phyloP scores from a whole-genome alignment of 441 rosid genomes.

The Metrosideros polymorpha region DNA sequence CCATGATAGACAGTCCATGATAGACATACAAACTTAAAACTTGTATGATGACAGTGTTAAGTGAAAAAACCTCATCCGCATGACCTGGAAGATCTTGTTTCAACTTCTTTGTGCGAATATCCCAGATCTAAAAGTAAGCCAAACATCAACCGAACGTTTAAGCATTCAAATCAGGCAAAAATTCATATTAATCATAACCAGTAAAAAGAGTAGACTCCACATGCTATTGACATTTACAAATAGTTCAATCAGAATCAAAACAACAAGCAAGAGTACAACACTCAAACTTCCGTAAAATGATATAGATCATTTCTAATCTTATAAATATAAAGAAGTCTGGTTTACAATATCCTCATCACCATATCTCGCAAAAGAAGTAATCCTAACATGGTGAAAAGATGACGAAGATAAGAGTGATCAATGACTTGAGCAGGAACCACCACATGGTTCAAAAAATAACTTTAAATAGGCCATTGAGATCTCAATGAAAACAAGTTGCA shows the following conservation, averaged over 20 bases:
- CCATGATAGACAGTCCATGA: conserved; percentile 2
- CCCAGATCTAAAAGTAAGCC: conserved; percentile 50
- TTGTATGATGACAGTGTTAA: background rate
- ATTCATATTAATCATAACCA: background rate
- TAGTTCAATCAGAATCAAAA: background rate
- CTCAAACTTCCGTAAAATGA: background rate
- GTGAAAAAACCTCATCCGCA: conserved; percentile 69
- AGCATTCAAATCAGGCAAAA: background rate
- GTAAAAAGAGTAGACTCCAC: background rate
- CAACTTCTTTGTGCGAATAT: conserved; percentile 59
- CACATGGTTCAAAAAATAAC: background rate
- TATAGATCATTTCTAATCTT: too few relatives aligned
- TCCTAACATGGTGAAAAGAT: background rate
- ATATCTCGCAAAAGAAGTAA: background rate
- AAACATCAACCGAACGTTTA: background rate
- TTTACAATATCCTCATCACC: background rate
- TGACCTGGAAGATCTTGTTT: conserved; percentile 98
- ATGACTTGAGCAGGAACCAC: background rate
- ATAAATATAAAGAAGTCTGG: background rate
- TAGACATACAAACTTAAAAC: background rate
- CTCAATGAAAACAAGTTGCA: background rate
- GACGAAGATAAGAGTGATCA: background rate
- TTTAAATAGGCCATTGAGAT: background rate
- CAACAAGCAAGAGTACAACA: background rate
- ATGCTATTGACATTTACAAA: background rate